phyloP scores from a whole-genome alignment of 2,329 filamentous ascomycete species.

The Rugonectria rugulosa region DNA sequence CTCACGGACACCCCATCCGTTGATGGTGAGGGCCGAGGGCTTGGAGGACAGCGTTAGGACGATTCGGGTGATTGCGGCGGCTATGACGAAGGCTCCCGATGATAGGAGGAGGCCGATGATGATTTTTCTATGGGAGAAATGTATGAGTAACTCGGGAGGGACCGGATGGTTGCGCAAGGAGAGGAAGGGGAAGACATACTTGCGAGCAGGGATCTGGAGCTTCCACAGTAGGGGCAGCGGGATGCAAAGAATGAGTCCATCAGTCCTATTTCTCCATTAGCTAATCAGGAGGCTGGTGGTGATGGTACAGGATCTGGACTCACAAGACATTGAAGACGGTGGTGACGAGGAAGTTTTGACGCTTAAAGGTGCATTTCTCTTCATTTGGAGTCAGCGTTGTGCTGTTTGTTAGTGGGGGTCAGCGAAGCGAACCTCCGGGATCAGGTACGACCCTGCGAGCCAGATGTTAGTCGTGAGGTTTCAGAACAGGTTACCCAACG shows the following conservation, averaged over 20 bases:
- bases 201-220: conserved; percentile 30
- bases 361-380: conserved; percentile 28
- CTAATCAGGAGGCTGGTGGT: not conserved
- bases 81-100: conserved; percentile 38
- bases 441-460: conserved; percentile 25
- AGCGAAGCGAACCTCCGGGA: conserved; percentile 17
- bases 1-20: conserved; percentile 39
- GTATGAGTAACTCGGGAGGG: not conserved
- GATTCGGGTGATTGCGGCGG: conserved; percentile 34
- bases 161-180: no score
- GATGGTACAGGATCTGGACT: not conserved
- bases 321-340: conserved; percentile 34
- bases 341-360: conserved; percentile 31
- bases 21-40: conserved; percentile 34
- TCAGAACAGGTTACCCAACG: accelerated
- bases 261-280: conserved; percentile 20
- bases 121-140: conserved; percentile 29
- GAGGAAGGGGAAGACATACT: conserved; percentile 1
- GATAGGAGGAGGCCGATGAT: conserved; percentile 37
- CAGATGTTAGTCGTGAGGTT: conserved; percentile 5
- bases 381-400: not conserved
- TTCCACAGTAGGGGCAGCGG: conserved; percentile 32
- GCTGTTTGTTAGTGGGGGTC: not conserved
- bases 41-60: conserved; percentile 32
- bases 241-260: conserved; percentile 28